Conservation (phyloP, 2,329 filamentous ascomycete genomes). For the Colletotrichum ledebouriae region DNA sequence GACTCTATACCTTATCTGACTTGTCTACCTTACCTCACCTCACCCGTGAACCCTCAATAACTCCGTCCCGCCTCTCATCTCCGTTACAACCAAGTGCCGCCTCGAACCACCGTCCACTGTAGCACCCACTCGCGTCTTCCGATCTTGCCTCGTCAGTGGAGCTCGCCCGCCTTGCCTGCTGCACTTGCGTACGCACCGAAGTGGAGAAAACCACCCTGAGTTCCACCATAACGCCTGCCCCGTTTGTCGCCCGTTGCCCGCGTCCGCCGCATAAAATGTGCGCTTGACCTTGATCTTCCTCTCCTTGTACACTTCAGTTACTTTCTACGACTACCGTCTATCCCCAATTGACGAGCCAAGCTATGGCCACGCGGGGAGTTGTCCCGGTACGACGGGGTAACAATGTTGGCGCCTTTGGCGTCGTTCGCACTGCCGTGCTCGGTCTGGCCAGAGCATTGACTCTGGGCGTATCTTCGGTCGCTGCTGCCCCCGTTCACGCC, state of each 20-base stretch:
- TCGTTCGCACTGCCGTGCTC: conserved; percentile 63
- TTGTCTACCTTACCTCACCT: not conserved
- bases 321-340: conserved; percentile 23
- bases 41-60: not conserved
- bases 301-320: conserved; percentile 15
- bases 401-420: conserved; percentile 52
- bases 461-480: conserved; percentile 62
- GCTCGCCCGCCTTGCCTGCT: conserved; percentile 32
- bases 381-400: conserved; percentile 38
- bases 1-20: not conserved
- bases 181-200: conserved; percentile 31
- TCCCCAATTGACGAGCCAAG: conserved; percentile 32
- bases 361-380: conserved; percentile 40
- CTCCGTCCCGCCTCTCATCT: not conserved
- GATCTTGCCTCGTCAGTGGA: conserved; percentile 39
- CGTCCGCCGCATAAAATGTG: conserved; percentile 42
- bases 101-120: conserved; percentile 31
- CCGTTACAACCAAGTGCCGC: not conserved
- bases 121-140: conserved; percentile 32
- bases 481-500: conserved; percentile 59
- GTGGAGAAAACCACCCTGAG: conserved; percentile 31
- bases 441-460: conserved; percentile 66
- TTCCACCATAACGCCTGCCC: conserved; percentile 25
- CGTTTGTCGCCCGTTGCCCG: conserved; percentile 36
- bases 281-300: conserved; percentile 36